These are phyloP conservation scores for Tardiomyces digboiensis DNA, from an alignment of 1,139 yeast species.

Conservation along the genomic window DNA sequence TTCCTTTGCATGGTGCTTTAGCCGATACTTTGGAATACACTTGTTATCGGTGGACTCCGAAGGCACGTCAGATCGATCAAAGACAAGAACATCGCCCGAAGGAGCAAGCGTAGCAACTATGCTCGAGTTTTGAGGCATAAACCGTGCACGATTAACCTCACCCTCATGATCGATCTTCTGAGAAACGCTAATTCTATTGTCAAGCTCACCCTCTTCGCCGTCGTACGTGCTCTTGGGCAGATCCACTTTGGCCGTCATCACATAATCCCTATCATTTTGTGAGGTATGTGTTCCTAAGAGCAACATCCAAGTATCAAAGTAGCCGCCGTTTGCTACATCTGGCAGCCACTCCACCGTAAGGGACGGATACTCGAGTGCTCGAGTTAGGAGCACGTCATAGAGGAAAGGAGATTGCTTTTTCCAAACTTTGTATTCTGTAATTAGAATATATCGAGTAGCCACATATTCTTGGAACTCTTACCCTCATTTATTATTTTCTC, in stretches of 20 bases:
- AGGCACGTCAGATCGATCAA: constrained; percentile 24
- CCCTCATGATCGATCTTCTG: constrained; percentile 41
- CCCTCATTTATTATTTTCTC: constrained; percentile 38
- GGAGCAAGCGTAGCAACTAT: constrained; percentile 76
- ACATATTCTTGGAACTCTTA: constrained; percentile 8
- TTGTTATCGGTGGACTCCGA: constrained; percentile 9
- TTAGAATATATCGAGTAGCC: constrained; percentile 5
- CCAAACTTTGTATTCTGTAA: constrained; percentile 75
- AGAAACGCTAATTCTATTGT: constrained; percentile 38
- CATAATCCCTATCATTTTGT: constrained; percentile 62
- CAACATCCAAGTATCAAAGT: constrained; percentile 27
- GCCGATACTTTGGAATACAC: constrained; percentile 10
- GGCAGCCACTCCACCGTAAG: constrained; percentile 33
- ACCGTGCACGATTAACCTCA: constrained; percentile 79
- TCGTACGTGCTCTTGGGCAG: constrained; percentile 38
- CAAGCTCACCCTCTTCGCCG: constrained; percentile 10
- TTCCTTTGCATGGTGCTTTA: constrained; percentile 53
- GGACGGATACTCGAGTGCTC: constrained; percentile 50
- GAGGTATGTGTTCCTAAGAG: constrained; percentile 82
- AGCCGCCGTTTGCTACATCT: constrained; percentile 11
- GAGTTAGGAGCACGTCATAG: constrained; percentile 66
- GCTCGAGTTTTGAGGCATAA: constrained; percentile 70
- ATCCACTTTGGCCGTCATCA: constrained; percentile 67
- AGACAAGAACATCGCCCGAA: constrained; percentile 60
- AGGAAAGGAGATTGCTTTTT: constrained; percentile 83